These are phyloP conservation scores for Pichia sp. DNA, from an alignment of 1,139 yeast species.

Conservation along the genomic window DNA sequence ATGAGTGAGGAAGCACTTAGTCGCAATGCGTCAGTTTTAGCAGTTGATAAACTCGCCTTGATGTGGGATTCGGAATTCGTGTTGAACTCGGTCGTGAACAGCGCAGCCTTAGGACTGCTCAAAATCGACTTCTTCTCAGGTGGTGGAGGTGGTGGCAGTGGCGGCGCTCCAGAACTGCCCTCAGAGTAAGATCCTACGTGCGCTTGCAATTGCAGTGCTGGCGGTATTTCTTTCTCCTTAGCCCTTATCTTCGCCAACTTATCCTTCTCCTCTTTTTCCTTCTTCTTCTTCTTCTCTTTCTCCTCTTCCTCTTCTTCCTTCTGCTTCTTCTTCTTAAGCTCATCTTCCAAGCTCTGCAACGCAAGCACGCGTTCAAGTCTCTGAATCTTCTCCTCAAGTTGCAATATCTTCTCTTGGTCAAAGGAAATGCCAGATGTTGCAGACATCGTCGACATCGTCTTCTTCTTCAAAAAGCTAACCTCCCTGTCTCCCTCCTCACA, in stretches of 20 bases:
- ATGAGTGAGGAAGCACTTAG: constrained; percentile 21
- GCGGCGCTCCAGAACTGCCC: no score
- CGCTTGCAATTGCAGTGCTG: no score
- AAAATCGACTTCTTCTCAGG: constrained; percentile 17
- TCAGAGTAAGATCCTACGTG: no score
- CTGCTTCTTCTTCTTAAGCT: no score
- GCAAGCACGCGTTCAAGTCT: constrained; percentile 22
- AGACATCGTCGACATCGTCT: no score
- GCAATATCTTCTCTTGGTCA: constrained; percentile 19
- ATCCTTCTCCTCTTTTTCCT: no score
- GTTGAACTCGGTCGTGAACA: constrained; percentile 12
- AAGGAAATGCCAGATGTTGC: no score
- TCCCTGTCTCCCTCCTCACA: neutral
- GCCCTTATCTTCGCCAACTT: no score
- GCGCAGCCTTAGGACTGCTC: constrained; percentile 20
- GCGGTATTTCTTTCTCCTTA: no score
- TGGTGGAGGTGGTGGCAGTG: constrained; percentile 27
- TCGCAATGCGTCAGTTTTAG: constrained; percentile 8
- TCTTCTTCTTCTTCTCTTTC: constrained; percentile 2
- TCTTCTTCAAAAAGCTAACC: no score
- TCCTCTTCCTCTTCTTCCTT: neutral
- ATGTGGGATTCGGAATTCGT: neutral
- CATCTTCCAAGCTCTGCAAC: constrained; percentile 15
- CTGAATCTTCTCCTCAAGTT: constrained; percentile 26
- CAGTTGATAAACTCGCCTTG: constrained; percentile 2